Conservation (phyloP, 331 rosid genomes). For the Malus hybrid region DNA sequence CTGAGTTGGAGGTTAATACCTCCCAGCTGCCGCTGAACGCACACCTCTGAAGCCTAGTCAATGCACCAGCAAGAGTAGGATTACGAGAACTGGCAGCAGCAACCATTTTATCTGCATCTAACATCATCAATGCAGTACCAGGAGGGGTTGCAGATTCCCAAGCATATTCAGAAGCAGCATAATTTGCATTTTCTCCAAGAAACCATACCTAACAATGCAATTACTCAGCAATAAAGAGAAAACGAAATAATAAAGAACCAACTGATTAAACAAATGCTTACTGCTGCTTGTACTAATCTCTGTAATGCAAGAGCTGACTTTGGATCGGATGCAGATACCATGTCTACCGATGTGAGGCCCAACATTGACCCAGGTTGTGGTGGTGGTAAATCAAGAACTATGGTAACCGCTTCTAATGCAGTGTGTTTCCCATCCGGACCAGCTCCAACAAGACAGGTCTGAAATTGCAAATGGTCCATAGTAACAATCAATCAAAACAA, state of each 20-base stretch:
- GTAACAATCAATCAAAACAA: slow-evolving; percentile 1
- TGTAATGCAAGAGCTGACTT: slow-evolving; percentile 95
- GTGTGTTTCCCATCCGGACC: slow-evolving; percentile 98
- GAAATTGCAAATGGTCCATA: slow-evolving; percentile 13
- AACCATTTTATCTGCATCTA: slow-evolving; percentile 99
- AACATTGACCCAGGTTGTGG: slow-evolving; percentile 95
- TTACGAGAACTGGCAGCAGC: slow-evolving; percentile 99
- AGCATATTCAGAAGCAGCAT: slow-evolving; percentile 99
- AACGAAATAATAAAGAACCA: slow-evolving; percentile 1
- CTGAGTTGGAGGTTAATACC: slow-evolving; percentile 43
- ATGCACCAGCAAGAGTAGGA: slow-evolving; percentile 96
- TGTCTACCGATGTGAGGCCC: slow-evolving; percentile 83
- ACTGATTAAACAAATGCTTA: slow-evolving; percentile 35
- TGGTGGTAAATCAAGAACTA: slow-evolving; percentile 97
- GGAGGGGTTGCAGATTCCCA: slow-evolving; percentile 99
- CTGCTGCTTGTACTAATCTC: slow-evolving; percentile 94
- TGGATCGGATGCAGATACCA: slow-evolving; percentile 94
- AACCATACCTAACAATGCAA: slow-evolving; percentile 79
- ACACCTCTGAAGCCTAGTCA: slow-evolving; percentile 97
- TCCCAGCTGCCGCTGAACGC: slow-evolving; percentile 99
- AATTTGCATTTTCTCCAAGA: slow-evolving; percentile 98
- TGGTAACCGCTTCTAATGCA: slow-evolving; percentile 96
- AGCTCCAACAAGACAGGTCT: slow-evolving; percentile 99
- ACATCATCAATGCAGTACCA: slow-evolving; percentile 99
- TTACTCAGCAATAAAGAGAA: slow-evolving; percentile 6